A percentile compares a stretch with the other conserved stretches of the same genome.
Evolutionary conservation across 2,329 filamentous ascomycete genomes (phyloP).

Genomic region (Fusarium verrucosum): DNA sequence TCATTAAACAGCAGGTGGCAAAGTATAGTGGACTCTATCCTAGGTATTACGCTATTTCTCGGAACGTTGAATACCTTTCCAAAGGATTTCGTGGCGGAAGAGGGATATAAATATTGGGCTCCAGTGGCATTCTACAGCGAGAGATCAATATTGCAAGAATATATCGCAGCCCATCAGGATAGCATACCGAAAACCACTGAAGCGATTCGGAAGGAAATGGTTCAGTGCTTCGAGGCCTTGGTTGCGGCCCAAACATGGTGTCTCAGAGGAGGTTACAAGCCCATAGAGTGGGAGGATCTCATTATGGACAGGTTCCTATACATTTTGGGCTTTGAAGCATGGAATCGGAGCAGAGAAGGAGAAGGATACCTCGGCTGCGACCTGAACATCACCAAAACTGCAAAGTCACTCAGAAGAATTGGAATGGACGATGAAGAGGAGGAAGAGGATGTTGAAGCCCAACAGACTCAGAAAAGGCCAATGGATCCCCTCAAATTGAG

Average conservation of each 20-base stretch:
- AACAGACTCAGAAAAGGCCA: accelerated
- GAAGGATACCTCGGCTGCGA: neutral
- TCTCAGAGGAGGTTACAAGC: accelerated
- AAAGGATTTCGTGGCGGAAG: accelerated
- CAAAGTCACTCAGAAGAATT: neutral
- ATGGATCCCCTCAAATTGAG: conserved; percentile 3
- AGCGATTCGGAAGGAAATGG: neutral
- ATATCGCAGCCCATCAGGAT: neutral
- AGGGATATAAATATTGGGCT: neutral
- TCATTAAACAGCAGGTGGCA: neutral
- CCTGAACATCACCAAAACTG: neutral
- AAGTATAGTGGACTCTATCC: neutral
- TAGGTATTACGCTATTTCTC: neutral
- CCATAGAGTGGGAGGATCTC: neutral
- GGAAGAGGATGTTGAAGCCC: accelerated
- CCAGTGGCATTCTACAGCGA: neutral
- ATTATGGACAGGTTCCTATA: neutral
- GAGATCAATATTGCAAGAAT: neutral
- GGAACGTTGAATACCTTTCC: neutral
- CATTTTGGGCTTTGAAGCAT: neutral
- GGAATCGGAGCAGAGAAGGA: conserved; percentile 3
- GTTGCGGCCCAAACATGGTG: neutral
- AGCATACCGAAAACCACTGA: accelerated
- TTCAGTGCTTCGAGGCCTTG: neutral
- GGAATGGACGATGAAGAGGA: neutral